phyloP scores from a whole-genome alignment of 2,329 filamentous ascomycete species.

The Botrytis squamosa region DNA sequence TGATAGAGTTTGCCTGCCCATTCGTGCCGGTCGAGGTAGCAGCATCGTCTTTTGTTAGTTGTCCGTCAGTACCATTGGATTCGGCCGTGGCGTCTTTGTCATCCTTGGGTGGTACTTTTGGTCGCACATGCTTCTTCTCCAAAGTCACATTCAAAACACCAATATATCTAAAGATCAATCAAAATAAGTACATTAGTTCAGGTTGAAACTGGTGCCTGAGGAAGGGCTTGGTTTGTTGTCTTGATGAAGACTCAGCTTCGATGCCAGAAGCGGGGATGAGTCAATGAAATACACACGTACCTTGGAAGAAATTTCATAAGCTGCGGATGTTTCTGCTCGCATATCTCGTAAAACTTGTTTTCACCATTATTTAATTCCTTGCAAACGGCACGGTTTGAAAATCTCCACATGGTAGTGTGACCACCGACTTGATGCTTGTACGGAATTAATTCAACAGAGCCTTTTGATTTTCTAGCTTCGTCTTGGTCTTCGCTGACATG shows the following conservation, averaged over 20 bases:
- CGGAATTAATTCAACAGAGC: conserved; percentile 92
- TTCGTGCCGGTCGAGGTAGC: conserved; percentile 9
- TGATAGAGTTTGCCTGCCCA: conserved; percentile 26
- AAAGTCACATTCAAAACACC: conserved; percentile 96
- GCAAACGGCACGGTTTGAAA: conserved; percentile 91
- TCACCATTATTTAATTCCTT: conserved; percentile 98
- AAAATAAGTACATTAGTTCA: conserved; percentile 29
- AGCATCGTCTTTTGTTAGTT: conserved; percentile 26
- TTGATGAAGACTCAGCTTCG: conserved; percentile 34
- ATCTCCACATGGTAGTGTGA: conserved; percentile 93
- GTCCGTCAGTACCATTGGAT: conserved; percentile 22
- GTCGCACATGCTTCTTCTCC: conserved; percentile 70
- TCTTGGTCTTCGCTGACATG: conserved; percentile 52
- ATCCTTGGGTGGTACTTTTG: conserved; percentile 54
- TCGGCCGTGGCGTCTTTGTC: conserved; percentile 44
- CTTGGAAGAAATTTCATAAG: conserved; percentile 88
- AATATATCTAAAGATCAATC: conserved; percentile 68
- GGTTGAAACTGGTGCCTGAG: conserved; percentile 4
- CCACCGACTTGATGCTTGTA: conserved; percentile 98
- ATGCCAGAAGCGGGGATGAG: conserved; percentile 35
- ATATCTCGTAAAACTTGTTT: conserved; percentile 97
- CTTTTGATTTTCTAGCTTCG: conserved; percentile 57
- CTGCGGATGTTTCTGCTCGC: conserved; percentile 87
- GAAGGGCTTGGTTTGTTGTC: conserved; percentile 22
- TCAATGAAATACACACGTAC: conserved; percentile 45